Base-by-base conservation (phyloP, 2,329 filamentous ascomycete species). In the Ceratocystis ficicola region DNA sequence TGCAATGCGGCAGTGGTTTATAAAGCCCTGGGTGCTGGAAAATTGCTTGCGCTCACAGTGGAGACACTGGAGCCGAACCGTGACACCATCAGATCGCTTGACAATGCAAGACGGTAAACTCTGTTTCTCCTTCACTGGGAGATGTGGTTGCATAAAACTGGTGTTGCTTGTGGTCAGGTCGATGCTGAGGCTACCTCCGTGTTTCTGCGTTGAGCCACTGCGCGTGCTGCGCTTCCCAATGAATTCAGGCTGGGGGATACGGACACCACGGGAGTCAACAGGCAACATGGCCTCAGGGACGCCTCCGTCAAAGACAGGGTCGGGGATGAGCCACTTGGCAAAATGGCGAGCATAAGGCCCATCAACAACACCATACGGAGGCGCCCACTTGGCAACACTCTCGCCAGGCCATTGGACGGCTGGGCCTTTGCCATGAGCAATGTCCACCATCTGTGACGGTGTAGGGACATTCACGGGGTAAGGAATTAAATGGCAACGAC, bases 1-100 rank as follows among this genome's bases (percentile, higher is more conserved):
- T 30, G 92, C 91, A 71, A 99, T 97, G 66, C 94, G 90, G 74
- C 93, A 97, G 74, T 99, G 94, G 73, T 99, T 99, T 77, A 99
- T 94, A 76, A 97, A 97, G n/a, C 94, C 94, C 75, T 97, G 94
- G 0, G 92, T 95, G 77, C 92, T 97, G 66, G 88, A 92, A 73
- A 97, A 97, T 74, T 96, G 90, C 74, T 90, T 89, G 69, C 93
- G 83, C 62, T 90, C 82, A 75, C 94, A 97, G 74, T 94, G 88
- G 67, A 89, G 77, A 78, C 94, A 99, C 69, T 95, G 87, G 62
- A 97, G 82, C 76, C 95, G 95, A 69, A 97, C 93, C 69, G 87
- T 86, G 72, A 89, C 82, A 66, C 89, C 89, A 75, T 97, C 92
- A 65, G 88, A 86, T 71, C 91, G 87, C 76, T 90, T 92, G 73